A percentile compares a stretch with the other conserved stretches of the same genome.
phyloP scores from a whole-genome alignment of 108 stramenopile species.

The Hondaea fermentalgiana region DNA sequence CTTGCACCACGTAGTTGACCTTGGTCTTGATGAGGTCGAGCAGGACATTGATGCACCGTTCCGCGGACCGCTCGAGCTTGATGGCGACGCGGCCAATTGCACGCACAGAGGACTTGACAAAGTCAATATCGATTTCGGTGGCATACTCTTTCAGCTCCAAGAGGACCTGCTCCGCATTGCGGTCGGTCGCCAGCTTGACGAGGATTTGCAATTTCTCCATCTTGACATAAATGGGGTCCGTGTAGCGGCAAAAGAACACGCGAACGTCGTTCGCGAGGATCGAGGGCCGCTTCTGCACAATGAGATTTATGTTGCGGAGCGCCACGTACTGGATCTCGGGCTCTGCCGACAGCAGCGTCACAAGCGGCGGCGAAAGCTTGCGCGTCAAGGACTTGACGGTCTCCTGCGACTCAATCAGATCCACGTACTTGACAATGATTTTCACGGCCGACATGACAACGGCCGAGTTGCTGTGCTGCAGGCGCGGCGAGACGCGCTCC shows the following conservation, averaged over 20 bases:
- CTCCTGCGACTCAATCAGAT: slow-evolving; percentile 69
- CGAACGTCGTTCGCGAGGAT: slow-evolving; percentile 96
- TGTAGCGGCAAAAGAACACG: slow-evolving; percentile 99
- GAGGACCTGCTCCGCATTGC: slow-evolving; percentile 86
- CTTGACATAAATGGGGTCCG: slow-evolving; percentile 99
- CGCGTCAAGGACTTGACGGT: slow-evolving; percentile 68
- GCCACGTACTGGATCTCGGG: slow-evolving; percentile 99
- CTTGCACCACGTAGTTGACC: slow-evolving; percentile 97
- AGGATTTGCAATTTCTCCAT: slow-evolving; percentile 99
- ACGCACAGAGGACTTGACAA: slow-evolving; percentile 89
- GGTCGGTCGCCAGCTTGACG: slow-evolving; percentile 87
- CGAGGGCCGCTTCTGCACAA: slow-evolving; percentile 88
- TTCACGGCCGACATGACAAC: slow-evolving; percentile 98
- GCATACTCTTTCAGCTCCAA: slow-evolving; percentile 97
- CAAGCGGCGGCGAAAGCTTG: slow-evolving; percentile 96
- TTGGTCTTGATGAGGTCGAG: slow-evolving; percentile 97
- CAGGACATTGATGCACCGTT: slow-evolving; percentile 93
- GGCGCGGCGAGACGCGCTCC: slow-evolving; percentile 92
- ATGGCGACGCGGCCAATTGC: slow-evolving; percentile 97
- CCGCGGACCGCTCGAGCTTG: slow-evolving; percentile 94
- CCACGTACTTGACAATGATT: slow-evolving; percentile 91
- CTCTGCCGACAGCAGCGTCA: slow-evolving; percentile 83
- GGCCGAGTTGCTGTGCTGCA: slow-evolving; percentile 96
- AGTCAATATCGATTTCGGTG: slow-evolving; percentile 96
- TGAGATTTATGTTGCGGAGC: slow-evolving; percentile 93